Evolutionary conservation across 2,329 filamentous ascomycete species (phyloP).

Genomic region (Aspergillus melleus): DNA sequence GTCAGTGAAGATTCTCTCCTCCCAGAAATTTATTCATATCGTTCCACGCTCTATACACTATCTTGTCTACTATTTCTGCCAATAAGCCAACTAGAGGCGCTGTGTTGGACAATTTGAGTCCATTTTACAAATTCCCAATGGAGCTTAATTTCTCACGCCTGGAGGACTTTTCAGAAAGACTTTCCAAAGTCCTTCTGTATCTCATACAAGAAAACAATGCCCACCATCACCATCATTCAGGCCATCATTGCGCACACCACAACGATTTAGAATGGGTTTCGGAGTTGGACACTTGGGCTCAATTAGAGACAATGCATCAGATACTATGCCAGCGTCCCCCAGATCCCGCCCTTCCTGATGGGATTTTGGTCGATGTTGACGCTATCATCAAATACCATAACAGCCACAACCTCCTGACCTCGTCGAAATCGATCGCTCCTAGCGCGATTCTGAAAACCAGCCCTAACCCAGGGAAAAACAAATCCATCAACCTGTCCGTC

Average conservation of each 20-base stretch:
- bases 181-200: background rate
- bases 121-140: too few species aligned
- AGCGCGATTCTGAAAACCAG: background rate
- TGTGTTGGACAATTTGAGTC: too few species aligned
- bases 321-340: slow-evolving; percentile 13
- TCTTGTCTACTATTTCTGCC: too few species aligned
- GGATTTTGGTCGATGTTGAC: slow-evolving; percentile 12
- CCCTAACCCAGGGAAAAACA: background rate
- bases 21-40: too few species aligned
- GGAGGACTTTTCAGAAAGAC: background rate
- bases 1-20: too few species aligned
- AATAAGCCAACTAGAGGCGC: too few species aligned
- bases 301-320: slow-evolving; percentile 13
- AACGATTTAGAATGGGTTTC: background rate
- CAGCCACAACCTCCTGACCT: slow-evolving; percentile 12
- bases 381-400: slow-evolving; percentile 13
- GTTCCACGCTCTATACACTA: too few species aligned
- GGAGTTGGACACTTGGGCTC: slow-evolving; percentile 16
- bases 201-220: too few species aligned
- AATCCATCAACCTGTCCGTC: background rate
- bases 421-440: slow-evolving; percentile 9
- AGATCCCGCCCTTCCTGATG: slow-evolving; percentile 4
- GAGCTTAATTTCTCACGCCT: too few species aligned
- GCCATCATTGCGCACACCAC: background rate
- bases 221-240: too few species aligned